A percentile compares a stretch with the other conserved stretches of the same genome.
Conservation (phyloP, 1,284 basidiomycete species). For the Athelia sp. region DNA sequence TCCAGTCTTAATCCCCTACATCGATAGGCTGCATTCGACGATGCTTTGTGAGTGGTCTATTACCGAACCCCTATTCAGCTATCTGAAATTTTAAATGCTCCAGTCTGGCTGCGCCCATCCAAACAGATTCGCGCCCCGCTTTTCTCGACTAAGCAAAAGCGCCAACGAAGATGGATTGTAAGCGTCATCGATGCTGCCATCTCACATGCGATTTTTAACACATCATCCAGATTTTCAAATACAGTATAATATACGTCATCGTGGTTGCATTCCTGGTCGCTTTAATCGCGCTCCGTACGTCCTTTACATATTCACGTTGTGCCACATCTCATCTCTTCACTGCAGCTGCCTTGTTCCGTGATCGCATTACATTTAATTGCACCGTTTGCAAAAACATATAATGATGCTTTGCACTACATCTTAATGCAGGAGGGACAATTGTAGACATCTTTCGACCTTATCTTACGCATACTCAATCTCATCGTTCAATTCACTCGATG, state of each 20-base stretch:
- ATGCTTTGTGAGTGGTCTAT: conserved; percentile 67
- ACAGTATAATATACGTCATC: conserved; percentile 80
- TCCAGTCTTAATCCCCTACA: conserved; percentile 82
- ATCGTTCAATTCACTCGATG: too few relatives aligned
- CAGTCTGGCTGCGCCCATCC: conserved; percentile 86
- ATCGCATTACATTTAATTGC: conserved; percentile 65
- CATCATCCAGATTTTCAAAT: conserved; percentile 60
- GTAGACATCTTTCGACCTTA: background rate
- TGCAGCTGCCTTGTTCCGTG: conserved; percentile 64
- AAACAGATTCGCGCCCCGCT: conserved; percentile 94
- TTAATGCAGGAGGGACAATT: conserved; percentile 9
- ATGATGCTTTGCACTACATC: conserved; percentile 34
- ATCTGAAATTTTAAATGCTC: conserved; percentile 5
- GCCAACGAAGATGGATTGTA: conserved; percentile 88
- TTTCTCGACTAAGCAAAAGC: conserved; percentile 92
- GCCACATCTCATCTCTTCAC: conserved; percentile 7
- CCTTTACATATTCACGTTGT: background rate
- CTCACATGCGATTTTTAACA: conserved; percentile 3
- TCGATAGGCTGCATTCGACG: conserved; percentile 86
- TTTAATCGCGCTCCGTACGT: conserved; percentile 76
- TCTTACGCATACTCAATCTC: too few relatives aligned
- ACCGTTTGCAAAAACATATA: conserved; percentile 75
- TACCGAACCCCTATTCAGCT: conserved; percentile 2
- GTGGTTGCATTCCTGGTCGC: conserved; percentile 79
- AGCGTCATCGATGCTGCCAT: conserved; percentile 19